Evolutionary conservation across 441 rosid genomes (phyloP), one percentile per base, ranked within the genome.

Genomic region (Macaranga tanarius): DNA sequence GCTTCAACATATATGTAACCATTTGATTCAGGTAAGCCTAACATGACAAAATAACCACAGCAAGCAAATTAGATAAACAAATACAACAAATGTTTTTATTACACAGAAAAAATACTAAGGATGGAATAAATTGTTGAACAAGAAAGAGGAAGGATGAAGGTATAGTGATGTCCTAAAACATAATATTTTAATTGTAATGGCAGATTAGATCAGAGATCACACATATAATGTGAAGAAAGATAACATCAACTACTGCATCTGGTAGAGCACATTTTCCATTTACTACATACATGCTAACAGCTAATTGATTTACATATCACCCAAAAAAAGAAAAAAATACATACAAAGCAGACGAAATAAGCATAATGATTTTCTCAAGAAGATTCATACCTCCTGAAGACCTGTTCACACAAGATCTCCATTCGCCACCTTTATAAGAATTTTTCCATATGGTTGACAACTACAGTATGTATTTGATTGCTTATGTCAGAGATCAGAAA

Each of bases 1-100:
- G 98, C 99, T 82, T 95, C 97, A 52, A 95, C 91, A 83, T 87
- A 93, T 81, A 95, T 86, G 83, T 83, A 95, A 81, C 99, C 97
- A 79, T 92, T 95, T 57, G 97, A 93, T 74, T 92, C 98, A 31
- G 93, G 92, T 73, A 95, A 84, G 22, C 80, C 97, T 93, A 80
- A n/a, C 86, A 79, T 65, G 25, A 76, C 9, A 70, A 70, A 72
- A 62, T 13, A 76, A 70, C 31, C 34, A 62, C 54, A 65, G 60
- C 5, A 69, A 51, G 23, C 66, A 61, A 74, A 69, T 42, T 66
- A 51, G 4, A 66, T 47, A 5, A 52, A 54, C 17, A 65, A 40
- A 73, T 57, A 72, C 50, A 50, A 57, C 16, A 51, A 40, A 64
- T 51, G 61, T n/a, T 13, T 16, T 65, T 23, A 26, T 9, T 12